Evolutionary conservation across 257 asterid species (phyloP).

Genomic region (Hygrophila difformis): DNA sequence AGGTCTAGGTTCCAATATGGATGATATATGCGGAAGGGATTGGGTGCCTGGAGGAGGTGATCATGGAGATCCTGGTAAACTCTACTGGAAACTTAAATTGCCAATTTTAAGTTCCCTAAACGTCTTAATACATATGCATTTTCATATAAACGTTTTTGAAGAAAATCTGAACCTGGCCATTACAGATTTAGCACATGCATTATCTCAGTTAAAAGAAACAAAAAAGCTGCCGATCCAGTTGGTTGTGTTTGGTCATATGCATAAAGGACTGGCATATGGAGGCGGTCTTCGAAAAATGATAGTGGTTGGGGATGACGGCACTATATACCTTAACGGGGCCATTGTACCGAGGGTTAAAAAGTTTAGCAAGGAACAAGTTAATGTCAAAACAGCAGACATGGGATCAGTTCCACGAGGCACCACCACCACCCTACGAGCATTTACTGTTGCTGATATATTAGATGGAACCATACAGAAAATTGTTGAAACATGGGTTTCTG

Average conservation of each 20-base stretch:
- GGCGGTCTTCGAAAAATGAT: constrained; percentile 72
- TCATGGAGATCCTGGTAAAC: constrained; percentile 89
- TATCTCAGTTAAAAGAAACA: constrained; percentile 51
- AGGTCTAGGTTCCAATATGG: constrained; percentile 68
- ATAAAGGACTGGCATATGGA: constrained; percentile 61
- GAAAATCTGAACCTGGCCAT: not conserved
- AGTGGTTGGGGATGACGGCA: constrained; percentile 56
- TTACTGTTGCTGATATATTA: constrained; percentile 53
- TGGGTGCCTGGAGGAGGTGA: constrained; percentile 79
- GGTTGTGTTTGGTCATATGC: constrained; percentile 99
- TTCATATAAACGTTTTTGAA: too few species aligned
- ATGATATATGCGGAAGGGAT: constrained; percentile 87
- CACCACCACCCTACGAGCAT: constrained; percentile 46
- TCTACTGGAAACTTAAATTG: not conserved
- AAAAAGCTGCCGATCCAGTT: constrained; percentile 39
- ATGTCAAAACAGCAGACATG: constrained; percentile 14
- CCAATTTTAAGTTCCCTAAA: not conserved
- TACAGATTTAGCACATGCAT: constrained; percentile 75
- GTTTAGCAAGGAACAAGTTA: constrained; percentile 23
- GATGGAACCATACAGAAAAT: constrained; percentile 50
- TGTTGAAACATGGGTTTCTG: constrained; percentile 85
- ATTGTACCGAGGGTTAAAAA: constrained; percentile 67
- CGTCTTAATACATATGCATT: too few species aligned
- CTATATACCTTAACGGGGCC: constrained; percentile 73
- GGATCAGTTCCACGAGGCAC: constrained; percentile 36